Conservation (phyloP, 345 rosid species). For the Barbarea vulgaris region DNA sequence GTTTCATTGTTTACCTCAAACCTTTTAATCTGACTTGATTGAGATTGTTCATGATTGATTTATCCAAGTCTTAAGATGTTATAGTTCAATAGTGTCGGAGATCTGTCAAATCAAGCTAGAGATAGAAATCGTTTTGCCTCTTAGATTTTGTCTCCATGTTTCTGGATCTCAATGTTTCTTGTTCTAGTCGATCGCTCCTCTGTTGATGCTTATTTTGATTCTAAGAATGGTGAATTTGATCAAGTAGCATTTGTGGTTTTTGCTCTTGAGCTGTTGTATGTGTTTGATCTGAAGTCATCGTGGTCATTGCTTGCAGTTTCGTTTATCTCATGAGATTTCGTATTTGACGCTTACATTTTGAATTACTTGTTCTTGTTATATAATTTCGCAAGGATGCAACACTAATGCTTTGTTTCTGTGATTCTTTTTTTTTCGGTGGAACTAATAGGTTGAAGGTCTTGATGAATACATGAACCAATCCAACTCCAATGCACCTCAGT, state of each 20-base stretch:
- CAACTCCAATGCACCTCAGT: slow-evolving; percentile 33
- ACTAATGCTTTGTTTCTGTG: slow-evolving; percentile 16
- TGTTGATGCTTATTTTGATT: not conserved
- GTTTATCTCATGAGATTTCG: not conserved
- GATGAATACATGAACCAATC: slow-evolving; percentile 55
- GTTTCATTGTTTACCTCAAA: not conserved
- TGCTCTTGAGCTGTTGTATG: not conserved
- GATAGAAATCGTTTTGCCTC: not conserved
- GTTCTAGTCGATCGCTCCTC: not conserved
- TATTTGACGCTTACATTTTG: not conserved
- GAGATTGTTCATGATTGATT: not conserved
- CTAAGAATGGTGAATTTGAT: slow-evolving; percentile 2
- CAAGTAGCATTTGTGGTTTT: not conserved
- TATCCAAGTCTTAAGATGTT: not conserved
- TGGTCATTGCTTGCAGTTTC: not conserved
- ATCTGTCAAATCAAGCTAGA: not conserved
- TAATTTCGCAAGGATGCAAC: not conserved
- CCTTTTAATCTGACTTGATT: not conserved
- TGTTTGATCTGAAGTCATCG: not conserved
- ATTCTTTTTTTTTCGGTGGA: not conserved
- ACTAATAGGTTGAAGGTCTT: slow-evolving; percentile 75
- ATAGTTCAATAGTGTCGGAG: not conserved
- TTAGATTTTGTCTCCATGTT: not conserved
- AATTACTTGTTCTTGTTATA: not conserved
- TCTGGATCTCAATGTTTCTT: not conserved